Evolutionary conservation across 352 stramenopile species (phyloP).

Genomic region (Phytopythium litorale): DNA sequence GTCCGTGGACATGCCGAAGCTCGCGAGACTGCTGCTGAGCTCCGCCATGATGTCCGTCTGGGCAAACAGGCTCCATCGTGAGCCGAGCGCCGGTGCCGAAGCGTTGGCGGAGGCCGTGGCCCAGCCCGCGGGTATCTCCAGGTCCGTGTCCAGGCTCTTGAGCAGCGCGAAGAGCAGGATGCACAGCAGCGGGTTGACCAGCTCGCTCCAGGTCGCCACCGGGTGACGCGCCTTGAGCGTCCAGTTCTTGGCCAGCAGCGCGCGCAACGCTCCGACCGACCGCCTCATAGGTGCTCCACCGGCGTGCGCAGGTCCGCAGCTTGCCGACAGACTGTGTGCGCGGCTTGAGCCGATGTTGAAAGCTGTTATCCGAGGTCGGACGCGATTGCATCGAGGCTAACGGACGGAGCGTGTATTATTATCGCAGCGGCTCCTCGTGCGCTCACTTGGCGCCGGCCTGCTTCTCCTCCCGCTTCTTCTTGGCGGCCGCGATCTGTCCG

Average conservation of each 20-base stretch:
- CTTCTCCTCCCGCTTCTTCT: slow-evolving; percentile 69
- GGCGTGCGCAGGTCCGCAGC: too few relatives aligned
- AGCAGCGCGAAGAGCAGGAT: slow-evolving; percentile 69
- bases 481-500: slow-evolving; percentile 66
- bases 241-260: slow-evolving; percentile 74
- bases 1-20: slow-evolving; percentile 3
- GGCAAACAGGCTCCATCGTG: slow-evolving; percentile 42
- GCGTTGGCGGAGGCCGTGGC: slow-evolving; percentile 26
- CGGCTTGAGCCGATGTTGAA: too few relatives aligned
- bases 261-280: slow-evolving; percentile 14
- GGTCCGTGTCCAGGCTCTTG: slow-evolving; percentile 51
- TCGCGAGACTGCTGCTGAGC: slow-evolving; percentile 14
- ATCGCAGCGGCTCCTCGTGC: background rate
- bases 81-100: slow-evolving; percentile 26
- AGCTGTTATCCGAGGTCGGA: too few relatives aligned
- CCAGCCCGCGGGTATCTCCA: slow-evolving; percentile 50
- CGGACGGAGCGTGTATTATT: background rate
- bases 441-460: slow-evolving; percentile 2
- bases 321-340: too few relatives aligned
- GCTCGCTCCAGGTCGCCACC: slow-evolving; percentile 55
- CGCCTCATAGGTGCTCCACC: background rate
- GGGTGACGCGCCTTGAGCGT: slow-evolving; percentile 63
- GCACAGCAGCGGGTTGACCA: slow-evolving; percentile 65
- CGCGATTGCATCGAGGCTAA: background rate
- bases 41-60: slow-evolving; percentile 19